Conservation (phyloP, 140 eudicot species). For the Flaveria floridana region DNA sequence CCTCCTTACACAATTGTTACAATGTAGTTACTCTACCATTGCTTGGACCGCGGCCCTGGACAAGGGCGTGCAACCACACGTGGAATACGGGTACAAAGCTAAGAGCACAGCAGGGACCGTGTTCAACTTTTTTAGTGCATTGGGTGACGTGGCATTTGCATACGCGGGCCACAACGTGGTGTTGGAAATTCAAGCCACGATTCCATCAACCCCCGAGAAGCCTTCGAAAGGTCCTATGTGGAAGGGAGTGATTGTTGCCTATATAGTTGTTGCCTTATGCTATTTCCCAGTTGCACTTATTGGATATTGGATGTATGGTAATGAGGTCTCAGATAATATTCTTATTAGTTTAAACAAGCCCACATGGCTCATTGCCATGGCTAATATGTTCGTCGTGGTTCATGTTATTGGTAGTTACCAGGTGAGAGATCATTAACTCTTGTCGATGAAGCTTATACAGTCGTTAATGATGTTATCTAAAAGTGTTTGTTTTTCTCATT, state of each 20-base stretch:
- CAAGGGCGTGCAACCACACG: constrained; percentile 56
- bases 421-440: constrained; percentile 28
- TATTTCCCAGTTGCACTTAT: constrained; percentile 59
- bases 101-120: constrained; percentile 40
- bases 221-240: constrained; percentile 62
- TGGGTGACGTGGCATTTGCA: constrained; percentile 78
- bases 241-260: constrained; percentile 57
- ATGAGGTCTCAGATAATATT: constrained; percentile 39
- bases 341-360: constrained; percentile 44
- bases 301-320: constrained; percentile 50
- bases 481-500: neutral
- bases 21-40: constrained; percentile 55
- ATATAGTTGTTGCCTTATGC: constrained; percentile 50
- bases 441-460: neutral
- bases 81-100: constrained; percentile 49
- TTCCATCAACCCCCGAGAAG: constrained; percentile 57
- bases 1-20: neutral
- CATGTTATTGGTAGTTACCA: constrained; percentile 58
- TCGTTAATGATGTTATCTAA: constrained; percentile 8
- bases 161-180: constrained; percentile 89
- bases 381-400: constrained; percentile 51
- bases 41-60: constrained; percentile 61
- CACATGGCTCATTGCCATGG: constrained; percentile 54
- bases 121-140: constrained; percentile 58
- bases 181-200: constrained; percentile 62